Evolutionary conservation across 1,139 yeast genomes (phyloP), one percentile per base, ranked within the genome.

Genomic region (Saccharomyces hybrid): DNA sequence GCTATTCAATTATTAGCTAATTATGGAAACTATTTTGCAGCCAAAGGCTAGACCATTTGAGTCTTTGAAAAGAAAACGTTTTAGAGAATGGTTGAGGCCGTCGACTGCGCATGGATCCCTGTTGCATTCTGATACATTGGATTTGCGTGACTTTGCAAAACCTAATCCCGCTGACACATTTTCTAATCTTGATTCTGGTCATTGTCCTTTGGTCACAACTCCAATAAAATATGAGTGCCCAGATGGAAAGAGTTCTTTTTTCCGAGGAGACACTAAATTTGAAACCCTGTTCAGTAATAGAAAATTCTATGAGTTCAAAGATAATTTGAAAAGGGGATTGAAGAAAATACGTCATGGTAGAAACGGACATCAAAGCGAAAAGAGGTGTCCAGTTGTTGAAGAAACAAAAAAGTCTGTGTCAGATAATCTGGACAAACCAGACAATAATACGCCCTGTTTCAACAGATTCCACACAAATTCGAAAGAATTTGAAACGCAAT

Each of bases 401-500:
- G 19, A 38, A 5, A n/a, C 31, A 41, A 5, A 47, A 51, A 42
- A 46, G 26, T n/a, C 26, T 5, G 16, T 19, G 3, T 47, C 23
- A 29, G 47, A 41, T 14, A 51, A 46, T 14, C 13, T 14, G 19
- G 41, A 38, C 13, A 49, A 13, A 6, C 3, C 44, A 16, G 41
- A 42, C 4, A 48, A 41, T 26, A 47, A 42, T 48, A n/a, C 26
- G 4, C 50, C 56, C 2, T 62, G 63, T 47, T 62, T 57, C 44
- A 48, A 57, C 5, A 46, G 42, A 19, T 62, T 60, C 32, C 57
- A 54, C 42, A 58, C 62, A 4, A 46, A 52, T 34, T 55, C 62
- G 25, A 51, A 53, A 3, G 59, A 61, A 16, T 49, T 61, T 32
- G 57, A 54, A 27, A 47, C 59, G 16, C 51, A 61, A n/a, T 62